Evolutionary conservation across 495 filamentous ascomycete genomes (phyloP).

Genomic region (Penicillium maclennaniae): DNA sequence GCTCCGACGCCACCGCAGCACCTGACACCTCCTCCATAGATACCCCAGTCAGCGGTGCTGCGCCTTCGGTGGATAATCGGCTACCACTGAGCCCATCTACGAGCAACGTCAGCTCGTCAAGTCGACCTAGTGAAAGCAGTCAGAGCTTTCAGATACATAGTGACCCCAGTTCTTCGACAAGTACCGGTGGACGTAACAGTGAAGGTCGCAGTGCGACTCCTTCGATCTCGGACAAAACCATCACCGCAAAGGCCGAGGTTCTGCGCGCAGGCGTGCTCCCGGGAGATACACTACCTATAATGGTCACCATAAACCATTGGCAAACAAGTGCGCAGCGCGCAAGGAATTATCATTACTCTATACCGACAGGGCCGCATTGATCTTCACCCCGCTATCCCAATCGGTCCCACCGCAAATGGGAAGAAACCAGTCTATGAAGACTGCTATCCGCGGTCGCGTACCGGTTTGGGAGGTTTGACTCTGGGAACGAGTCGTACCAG

Average conservation of each 20-base stretch:
- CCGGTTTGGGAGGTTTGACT: conserved; percentile 75
- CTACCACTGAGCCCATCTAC: conserved; percentile 54
- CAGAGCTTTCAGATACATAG: conserved; percentile 48
- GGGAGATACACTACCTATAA: conserved; percentile 77
- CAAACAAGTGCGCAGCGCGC: conserved; percentile 83
- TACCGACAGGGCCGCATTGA: conserved; percentile 92
- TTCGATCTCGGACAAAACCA: conserved; percentile 57
- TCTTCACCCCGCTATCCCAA: conserved; percentile 66
- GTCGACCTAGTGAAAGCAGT: conserved; percentile 55
- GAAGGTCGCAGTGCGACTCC: conserved; percentile 41
- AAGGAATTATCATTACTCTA: conserved; percentile 88
- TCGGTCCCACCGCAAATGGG: conserved; percentile 56
- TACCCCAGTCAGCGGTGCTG: conserved; percentile 26
- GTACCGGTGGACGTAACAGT: conserved; percentile 38
- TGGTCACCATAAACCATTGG: conserved; percentile 77
- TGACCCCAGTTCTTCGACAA: conserved; percentile 35
- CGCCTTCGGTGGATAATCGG: conserved; percentile 25
- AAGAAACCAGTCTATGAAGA: conserved; percentile 74
- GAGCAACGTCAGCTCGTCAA: conserved; percentile 63
- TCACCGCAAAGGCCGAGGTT: conserved; percentile 82
- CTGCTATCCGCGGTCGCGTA: conserved; percentile 69
- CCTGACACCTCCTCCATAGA: conserved; percentile 37
- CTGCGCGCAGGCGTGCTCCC: conserved; percentile 78
- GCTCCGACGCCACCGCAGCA: conserved; percentile 29
- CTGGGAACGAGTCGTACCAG: conserved; percentile 75